Evolutionary conservation across 441 rosid genomes (phyloP), one percentile per base, ranked within the genome.

Genomic region (Erodium chrysanthum): DNA sequence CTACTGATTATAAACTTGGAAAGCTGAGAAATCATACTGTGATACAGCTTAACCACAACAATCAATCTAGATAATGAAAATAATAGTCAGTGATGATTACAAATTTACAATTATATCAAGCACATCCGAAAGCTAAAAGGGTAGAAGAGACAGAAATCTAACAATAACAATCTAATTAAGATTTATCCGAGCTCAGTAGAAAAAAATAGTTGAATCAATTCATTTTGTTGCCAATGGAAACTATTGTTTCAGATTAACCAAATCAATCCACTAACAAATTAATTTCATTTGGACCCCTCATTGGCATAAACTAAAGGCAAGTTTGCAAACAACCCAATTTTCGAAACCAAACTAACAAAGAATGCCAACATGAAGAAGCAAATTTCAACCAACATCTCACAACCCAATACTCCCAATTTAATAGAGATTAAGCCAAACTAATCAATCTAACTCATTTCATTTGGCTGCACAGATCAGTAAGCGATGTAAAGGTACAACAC

Each of bases 241-340:
- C 8, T 12, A 40, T 7, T 40, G 18, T 17, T 48, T 65, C 71
- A 68, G 73, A 68, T 61, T 68, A 20, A 68, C 71, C 40, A 73
- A 46, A 20, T 15, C 46, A 65, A 65, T 60, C 50, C 66, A 15
- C 35, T n/a, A 15, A 66, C 31, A 31, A 33, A 60, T 44, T 60
- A 7, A 4, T 64, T 56, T 12, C 7, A 46, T 33, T 33, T 33
- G 8, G 9, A 33, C 7, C 40, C 40, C 7, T 33, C 8, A 7
- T 9, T 5, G 40, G 7, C 40, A 33, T 33, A 9, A 50, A 31
- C 72, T 15, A 42, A 48, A 66, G 46, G 46, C 12, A 54, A 7
- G 3, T 54, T 3, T 50, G 2, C 8, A 0, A 73, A 58, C 42
- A 21, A 6, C 21, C 20, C 64, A 29, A 25, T 37, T 21, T 61